phyloP scores from a whole-genome alignment of 2,329 filamentous ascomycete genomes.

The Gnomoniopsis sp. region DNA sequence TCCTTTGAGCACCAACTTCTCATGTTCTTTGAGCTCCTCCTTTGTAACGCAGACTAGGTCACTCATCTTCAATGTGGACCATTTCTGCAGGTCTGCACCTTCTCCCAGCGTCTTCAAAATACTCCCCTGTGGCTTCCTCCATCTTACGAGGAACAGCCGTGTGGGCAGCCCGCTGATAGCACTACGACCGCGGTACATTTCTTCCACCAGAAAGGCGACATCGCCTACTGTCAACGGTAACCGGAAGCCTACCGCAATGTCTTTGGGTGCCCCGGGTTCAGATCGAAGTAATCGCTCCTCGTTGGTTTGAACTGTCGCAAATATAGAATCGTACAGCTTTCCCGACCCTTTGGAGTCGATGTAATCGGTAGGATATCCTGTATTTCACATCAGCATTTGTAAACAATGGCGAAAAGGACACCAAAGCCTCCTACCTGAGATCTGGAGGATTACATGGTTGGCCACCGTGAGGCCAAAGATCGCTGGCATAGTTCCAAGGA shows the following conservation, averaged over 20 bases:
- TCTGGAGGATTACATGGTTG: constrained; percentile 84
- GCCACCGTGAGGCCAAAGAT: constrained; percentile 90
- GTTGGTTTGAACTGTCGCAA: constrained; percentile 69
- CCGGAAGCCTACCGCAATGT: constrained; percentile 67
- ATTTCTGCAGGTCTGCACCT: constrained; percentile 71
- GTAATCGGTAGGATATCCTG: constrained; percentile 82
- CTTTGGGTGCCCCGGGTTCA: constrained; percentile 39
- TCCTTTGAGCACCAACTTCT: constrained; percentile 72
- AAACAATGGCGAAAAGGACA: neutral
- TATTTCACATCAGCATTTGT: neutral
- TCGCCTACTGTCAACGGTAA: constrained; percentile 76
- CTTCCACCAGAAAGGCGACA: constrained; percentile 83
- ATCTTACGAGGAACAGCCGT: constrained; percentile 74
- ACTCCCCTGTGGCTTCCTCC: constrained; percentile 62
- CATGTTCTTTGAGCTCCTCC: constrained; percentile 78
- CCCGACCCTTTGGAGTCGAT: constrained; percentile 76
- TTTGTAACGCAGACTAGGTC: constrained; percentile 91
- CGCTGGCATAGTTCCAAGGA: constrained; percentile 94
- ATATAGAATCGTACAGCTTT: constrained; percentile 86
- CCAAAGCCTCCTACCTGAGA: constrained; percentile 45
- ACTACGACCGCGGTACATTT: constrained; percentile 81
- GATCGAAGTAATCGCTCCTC: constrained; percentile 71
- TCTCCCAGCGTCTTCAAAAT: constrained; percentile 61
- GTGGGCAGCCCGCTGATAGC: constrained; percentile 78
- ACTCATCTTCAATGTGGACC: constrained; percentile 62